Base-by-base conservation (phyloP, 768 basidiomycete genomes). In the Tricholoma hemisulphureum region DNA sequence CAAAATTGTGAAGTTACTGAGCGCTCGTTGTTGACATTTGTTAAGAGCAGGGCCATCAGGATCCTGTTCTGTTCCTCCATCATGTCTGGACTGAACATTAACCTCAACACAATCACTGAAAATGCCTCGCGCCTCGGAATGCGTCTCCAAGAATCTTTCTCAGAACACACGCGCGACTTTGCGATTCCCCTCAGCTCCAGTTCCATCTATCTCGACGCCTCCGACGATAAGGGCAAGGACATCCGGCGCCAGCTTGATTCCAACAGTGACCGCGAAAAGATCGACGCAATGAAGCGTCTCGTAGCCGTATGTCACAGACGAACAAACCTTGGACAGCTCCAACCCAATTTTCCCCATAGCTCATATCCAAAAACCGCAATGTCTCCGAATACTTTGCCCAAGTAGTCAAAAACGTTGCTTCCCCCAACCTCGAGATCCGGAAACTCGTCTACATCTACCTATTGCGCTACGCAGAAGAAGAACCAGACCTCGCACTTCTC, bases 391-490 rank as follows among this genome's bases (percentile, higher is more conserved):
- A 94, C 81, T 98, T 98, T 67, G 91, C 97, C 4, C 91, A 91
- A 67, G 97, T 99, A 24, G 95, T 98, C 65, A 98, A 95, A 78
- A 95, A 95, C 65, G 96, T 98, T 37, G 93, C 93, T 2, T 91
- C 94, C 2, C 85, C 86, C 55, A 92, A 93, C 67, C 85, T 98
- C 50, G 94, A 97, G 72, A 89, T 96, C 65, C 87, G 96, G 58
- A 98, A 98, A 74, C 86, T 99, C 53, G 94, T 98, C 35, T 98
- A 98, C 73, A 96, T 98, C 62, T 99, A 96, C 76, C 87, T 99
- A 62, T 78, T 98, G 45, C 88, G 93, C 58, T 95, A 97, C 73
- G 94, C 97, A 51, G 87, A 91, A 39, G 84, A 87, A 31, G 95
- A 97, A 65, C 95, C 97, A 13, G 97, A 98, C 71, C 86, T 98